phyloP scores from a whole-genome alignment of 140 eudicot species.

The Ambrosia hybrid region DNA sequence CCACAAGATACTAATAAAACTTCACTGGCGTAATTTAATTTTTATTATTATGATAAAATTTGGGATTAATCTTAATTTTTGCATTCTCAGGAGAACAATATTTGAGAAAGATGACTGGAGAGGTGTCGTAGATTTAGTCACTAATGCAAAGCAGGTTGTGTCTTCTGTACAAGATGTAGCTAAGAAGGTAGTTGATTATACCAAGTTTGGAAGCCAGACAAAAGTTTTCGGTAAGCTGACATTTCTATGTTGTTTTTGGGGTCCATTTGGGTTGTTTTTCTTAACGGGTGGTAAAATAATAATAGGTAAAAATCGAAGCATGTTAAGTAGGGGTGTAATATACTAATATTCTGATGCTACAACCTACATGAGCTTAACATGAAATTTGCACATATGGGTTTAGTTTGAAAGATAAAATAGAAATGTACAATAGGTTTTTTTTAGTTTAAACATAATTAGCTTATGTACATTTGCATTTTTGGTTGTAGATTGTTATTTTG shows the following conservation, averaged over 20 bases:
- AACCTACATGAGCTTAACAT: no score
- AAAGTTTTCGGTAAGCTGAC: constrained; percentile 48
- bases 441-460: no score
- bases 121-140: constrained; percentile 61
- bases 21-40: not conserved
- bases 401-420: not conserved
- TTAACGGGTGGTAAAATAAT: not conserved
- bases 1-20: not conserved
- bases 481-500: no score
- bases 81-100: constrained; percentile 60
- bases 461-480: not conserved
- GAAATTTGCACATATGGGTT: not conserved
- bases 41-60: constrained; percentile 8
- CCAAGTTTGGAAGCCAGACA: constrained; percentile 60
- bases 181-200: constrained; percentile 81
- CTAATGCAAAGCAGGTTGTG: constrained; percentile 86
- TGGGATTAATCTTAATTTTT: constrained; percentile 6
- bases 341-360: no score
- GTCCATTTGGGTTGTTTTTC: not conserved
- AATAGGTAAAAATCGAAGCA: not conserved
- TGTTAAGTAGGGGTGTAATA: not conserved
- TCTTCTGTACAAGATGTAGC: constrained; percentile 95
- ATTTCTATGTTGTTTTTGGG: not conserved
- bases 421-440: not conserved
- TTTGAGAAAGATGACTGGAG: constrained; percentile 86